Evolutionary conservation across 805 yeast genomes (phyloP), one percentile per base, ranked within the genome.

Genomic region (Candida railenensis): DNA sequence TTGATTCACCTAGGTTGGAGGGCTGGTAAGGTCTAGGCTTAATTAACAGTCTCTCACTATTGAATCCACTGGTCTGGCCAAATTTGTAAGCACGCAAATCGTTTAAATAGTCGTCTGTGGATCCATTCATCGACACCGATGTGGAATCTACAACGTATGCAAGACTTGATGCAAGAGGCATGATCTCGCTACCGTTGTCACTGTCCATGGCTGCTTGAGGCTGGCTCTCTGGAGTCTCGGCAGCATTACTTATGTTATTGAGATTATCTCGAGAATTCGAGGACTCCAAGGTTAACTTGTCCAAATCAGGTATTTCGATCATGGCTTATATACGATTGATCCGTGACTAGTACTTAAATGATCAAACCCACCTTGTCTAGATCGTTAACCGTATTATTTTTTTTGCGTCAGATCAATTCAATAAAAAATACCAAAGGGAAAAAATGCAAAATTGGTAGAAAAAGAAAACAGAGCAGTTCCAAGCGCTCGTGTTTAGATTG

Each of bases 291-390:
- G 53, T 44, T 47, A 55, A 44, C 20, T 66, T 68, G 32, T 69
- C 73, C 51, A 73, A 60, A 50, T 68, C 71, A 5, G 77, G 77
- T 33, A 73, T 73, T 50, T 73, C 77, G 46, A 73, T 73, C 77
- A 72, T 72, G 33, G 36, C 33, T 21, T 18, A 7, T 5, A 25
- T 25, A 25, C 5, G 9, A 25, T 11, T 25, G 30, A 7, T 7
- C 5, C 30, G 11, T 11, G 5, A 11, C 11, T 25, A 25, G 30
- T 25, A 11, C 30, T n/a, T n/a, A n/a, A n/a, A n/a, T n/a, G n/a
- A n/a, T n/a, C n/a, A n/a, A n/a, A n/a, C n/a, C n/a, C n/a, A n/a
- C n/a, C n/a, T n/a, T n/a, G n/a, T n/a, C n/a, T n/a, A n/a, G n/a
- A n/a, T n/a, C n/a, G n/a, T n/a, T n/a, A n/a, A n/a, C n/a, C n/a